Base-by-base conservation (phyloP, 148 eudicot species). In the Camellia lanceoleosa region DNA sequence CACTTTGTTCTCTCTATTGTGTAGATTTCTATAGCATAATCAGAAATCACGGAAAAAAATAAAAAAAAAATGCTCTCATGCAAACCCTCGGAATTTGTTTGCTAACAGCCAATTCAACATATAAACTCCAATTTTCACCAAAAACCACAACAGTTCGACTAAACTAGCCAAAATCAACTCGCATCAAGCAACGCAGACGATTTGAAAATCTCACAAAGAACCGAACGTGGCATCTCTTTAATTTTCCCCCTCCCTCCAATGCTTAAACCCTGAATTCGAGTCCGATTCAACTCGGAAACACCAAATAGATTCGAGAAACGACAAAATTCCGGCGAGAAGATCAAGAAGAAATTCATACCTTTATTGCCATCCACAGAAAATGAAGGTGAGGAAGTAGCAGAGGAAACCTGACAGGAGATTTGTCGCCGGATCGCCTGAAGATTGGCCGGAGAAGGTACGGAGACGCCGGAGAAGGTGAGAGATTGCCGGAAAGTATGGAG, bases 371-470 rank as follows among this genome's bases (percentile, higher is more conserved):
- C 68, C 0, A 81, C 68, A 51, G 89, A 77, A 75, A 86, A 61
- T 0, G 84, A 79, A 19, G 97, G 81, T 3, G 91, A 80, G 62
- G 91, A 82, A 71, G 84, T 52, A 20, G 84, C 77, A 11, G 91
- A 82, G 14, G 89, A 73, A 12, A 84, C 82, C 59, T 84, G 94
- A 68, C 89, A 86, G 23, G 88, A 77, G 84, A 93, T 78, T 75
- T 80, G 85, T 5, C 87, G 88, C 77, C 83, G 83, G 56, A 59
- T 20, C n/a, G 62, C 42, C 14, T 87, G 80, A 18, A 54, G 14
- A 30, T 19, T 16, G 59, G 79, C 9, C 19, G 87, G 47, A 42
- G 85, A 76, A 9, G 83, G 23, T 13, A 10, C 30, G 42, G 81
- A 80, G 56, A 47, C 59, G 76, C 73, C 66, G 78, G 88, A 54